Base-by-base conservation (phyloP, 2,329 filamentous ascomycete genomes). In the Fusarium stilboides region DNA sequence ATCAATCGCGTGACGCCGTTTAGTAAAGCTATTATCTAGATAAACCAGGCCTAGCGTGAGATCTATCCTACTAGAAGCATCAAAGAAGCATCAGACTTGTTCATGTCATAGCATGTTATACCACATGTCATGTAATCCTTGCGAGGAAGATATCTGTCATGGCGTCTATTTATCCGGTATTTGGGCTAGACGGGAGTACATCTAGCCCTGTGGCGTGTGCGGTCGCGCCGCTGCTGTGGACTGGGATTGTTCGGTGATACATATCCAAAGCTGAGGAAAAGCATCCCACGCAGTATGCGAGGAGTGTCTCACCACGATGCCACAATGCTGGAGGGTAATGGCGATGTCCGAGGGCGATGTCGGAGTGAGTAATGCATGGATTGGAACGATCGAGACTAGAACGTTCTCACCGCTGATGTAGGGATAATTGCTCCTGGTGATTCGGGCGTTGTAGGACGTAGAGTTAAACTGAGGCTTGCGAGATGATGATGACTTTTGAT, bases 301-400 rank as follows among this genome's bases (percentile, higher is more conserved):
- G 45, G 31, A 47, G 17, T 69, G 51, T 66, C 65, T 66, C 50
- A 50, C 39, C 43, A 69, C 43, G 33, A 39, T 28, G 33, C 43
- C 42, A n/a, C 36, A 50, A 28, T 15, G 28, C 28, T 28, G 37
- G 39, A 39, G 22, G 15, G 36, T n/a, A 15, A 34, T 43, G 40
- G 34, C 13, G 14, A 42, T 44, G 34, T 20, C 24, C 19, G 24
- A 43, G 47, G 28, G 56, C 46, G 50, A 65, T 56, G 14, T 39
- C 55, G 34, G 42, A 39, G 40, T 50, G 53, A 55, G 40, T 36
- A 36, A 60, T 69, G 50, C 40, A 55, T 36, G 15, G 22, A 47
- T 47, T 44, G 28, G 9, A 31, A 34, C 28, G 15, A 19, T 22
- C 22, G 39, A 43, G 19, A 31, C 19, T 40, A 28, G n/a, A 39